Base-by-base conservation (phyloP, 768 basidiomycete species). In the Collybiopsis confluens region DNA sequence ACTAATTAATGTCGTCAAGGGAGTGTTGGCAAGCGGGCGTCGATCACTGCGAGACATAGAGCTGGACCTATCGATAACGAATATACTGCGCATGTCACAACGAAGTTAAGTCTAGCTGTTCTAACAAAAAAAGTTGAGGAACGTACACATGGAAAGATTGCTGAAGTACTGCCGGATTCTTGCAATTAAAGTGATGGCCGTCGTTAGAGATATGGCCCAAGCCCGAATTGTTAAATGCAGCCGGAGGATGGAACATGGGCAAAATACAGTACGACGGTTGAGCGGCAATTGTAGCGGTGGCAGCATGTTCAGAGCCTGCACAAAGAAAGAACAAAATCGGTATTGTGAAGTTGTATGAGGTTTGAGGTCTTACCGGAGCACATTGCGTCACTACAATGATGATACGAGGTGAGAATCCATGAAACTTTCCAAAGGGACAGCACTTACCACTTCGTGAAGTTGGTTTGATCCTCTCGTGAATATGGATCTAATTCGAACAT, bases 121-220 rank as follows among this genome's bases (percentile, higher is more conserved):
- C 15, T 15, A 5, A 40, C 6, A 40, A 11, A n/a, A 52, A 15
- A 44, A 9, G 16, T 28, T 13, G n/a, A n/a, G n/a, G 3, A 2
- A 71, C 81, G 55, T 62, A 83, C 80, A 85, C 80, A 62, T 85
- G 82, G 66, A 77, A 83, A 0, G 83, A 72, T 58, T 77, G 81
- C 18, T 75, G 76, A 63, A 78, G 62, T 8, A 75, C 67, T 0
- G 68, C 69, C 1, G 83, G 84, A 56, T 84, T 81, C 50, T 69
- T 70, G 65, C 83, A 85, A 1, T 62, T 26, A 54, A 81, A 85
- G 10, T 70, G 57, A 61, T 85, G 83, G 0, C 84, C 83, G 45
- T 85, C 83, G 20, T 66, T 67, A 2, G 82, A 84, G 38, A 80
- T 56, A 57, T 85, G 77, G 4, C 81, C 76, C 2, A 65, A n/a